A percentile compares a stretch with the other conserved stretches of the same genome.
These are phyloP conservation scores for Ceratocystis papillata DNA, from an alignment of 2,329 filamentous ascomycete genomes.

Conservation along the genomic window DNA sequence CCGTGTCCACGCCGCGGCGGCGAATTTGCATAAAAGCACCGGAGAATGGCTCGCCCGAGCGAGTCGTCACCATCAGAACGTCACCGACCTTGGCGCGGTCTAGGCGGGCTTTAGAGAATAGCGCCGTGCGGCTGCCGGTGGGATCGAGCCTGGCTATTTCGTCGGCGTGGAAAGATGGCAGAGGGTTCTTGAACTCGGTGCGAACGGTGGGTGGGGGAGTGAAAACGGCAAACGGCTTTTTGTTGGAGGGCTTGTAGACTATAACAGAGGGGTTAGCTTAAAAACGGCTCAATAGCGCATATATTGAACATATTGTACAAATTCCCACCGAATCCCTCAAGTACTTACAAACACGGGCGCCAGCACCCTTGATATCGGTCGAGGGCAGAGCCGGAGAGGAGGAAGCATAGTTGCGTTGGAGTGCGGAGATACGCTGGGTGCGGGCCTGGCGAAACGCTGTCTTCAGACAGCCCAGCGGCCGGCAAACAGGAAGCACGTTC, in stretches of 20 bases:
- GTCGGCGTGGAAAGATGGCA: constrained; percentile 53
- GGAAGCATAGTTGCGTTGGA: constrained; percentile 24
- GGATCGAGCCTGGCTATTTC: constrained; percentile 73
- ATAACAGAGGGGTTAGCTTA: constrained; percentile 11
- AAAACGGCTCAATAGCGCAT: background rate
- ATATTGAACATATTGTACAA: background rate
- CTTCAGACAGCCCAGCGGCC: constrained; percentile 63
- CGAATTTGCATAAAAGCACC: constrained; percentile 83
- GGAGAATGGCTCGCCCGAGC: constrained; percentile 71
- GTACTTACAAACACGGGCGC: constrained; percentile 29
- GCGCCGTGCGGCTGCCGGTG: constrained; percentile 64
- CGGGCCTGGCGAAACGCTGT: constrained; percentile 49
- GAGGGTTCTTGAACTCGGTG: constrained; percentile 42
- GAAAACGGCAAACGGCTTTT: constrained; percentile 27
- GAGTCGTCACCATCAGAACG: constrained; percentile 78
- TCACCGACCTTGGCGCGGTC: constrained; percentile 78
- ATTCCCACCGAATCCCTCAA: background rate
- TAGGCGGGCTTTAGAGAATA: constrained; percentile 68
- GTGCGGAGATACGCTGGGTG: constrained; percentile 34
- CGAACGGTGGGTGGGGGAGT: constrained; percentile 31
- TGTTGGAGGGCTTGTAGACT: constrained; percentile 24
- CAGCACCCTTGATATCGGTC: constrained; percentile 29
- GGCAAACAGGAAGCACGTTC: constrained; percentile 52
- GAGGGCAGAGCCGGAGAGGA: constrained; percentile 29
- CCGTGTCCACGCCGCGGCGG: constrained; percentile 76